These are phyloP conservation scores for Verticillium zaregamsianum DNA, from an alignment of 2,329 filamentous ascomycete species.

Conservation along the genomic window DNA sequence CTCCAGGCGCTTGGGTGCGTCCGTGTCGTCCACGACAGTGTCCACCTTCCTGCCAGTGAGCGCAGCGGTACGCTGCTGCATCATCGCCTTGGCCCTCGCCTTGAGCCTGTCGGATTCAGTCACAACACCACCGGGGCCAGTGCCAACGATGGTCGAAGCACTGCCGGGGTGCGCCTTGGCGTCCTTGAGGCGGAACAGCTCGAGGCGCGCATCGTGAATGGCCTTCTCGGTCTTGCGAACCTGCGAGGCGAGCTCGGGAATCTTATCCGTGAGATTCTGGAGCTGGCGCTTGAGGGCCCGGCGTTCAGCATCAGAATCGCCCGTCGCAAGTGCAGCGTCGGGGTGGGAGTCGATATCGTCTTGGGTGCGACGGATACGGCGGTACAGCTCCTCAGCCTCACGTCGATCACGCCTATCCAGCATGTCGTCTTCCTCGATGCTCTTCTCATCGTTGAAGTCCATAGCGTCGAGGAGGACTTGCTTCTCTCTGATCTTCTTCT, in stretches of 20 bases:
- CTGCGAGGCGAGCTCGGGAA: conserved; percentile 88
- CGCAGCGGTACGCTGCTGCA: conserved; percentile 95
- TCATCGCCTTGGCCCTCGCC: conserved; percentile 93
- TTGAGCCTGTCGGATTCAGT: conserved; percentile 94
- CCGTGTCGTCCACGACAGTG: conserved; percentile 63
- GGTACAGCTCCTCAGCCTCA: conserved; percentile 91
- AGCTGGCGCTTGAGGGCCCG: conserved; percentile 84
- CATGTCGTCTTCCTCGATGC: conserved; percentile 84
- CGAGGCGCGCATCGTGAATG: conserved; percentile 86
- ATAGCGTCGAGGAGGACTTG: conserved; percentile 92
- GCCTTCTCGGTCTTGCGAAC: conserved; percentile 87
- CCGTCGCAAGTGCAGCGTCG: conserved; percentile 63
- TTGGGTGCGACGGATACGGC: conserved; percentile 84
- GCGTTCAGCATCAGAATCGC: conserved; percentile 84
- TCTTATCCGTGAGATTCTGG: conserved; percentile 80
- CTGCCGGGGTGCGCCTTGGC: conserved; percentile 86
- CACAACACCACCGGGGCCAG: conserved; percentile 82
- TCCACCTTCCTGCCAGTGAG: conserved; percentile 80
- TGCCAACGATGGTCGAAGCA: conserved; percentile 79
- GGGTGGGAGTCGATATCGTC: conserved; percentile 93
- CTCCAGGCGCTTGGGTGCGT: conserved; percentile 80
- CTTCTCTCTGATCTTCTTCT: conserved; percentile 90
- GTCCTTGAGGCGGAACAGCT: conserved; percentile 90
- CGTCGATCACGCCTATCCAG: conserved; percentile 86
- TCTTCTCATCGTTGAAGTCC: conserved; percentile 91